These are phyloP conservation scores for Miamiensis avidus DNA, from an alignment of 169 alveolate species.

Conservation along the genomic window DNA sequence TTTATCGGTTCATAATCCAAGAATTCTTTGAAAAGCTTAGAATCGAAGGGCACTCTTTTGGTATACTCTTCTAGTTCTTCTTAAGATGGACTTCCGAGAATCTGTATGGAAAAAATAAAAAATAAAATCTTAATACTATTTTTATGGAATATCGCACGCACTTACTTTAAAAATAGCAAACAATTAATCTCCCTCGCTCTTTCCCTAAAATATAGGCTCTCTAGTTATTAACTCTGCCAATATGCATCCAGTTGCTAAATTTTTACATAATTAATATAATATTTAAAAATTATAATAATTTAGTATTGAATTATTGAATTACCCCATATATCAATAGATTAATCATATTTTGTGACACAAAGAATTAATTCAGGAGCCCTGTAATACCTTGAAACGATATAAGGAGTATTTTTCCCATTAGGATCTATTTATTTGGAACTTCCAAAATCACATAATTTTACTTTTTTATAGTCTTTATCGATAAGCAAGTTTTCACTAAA, in stretches of 20 bases:
- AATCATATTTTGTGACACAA: slow-evolving; percentile 55
- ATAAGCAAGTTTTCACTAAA: slow-evolving; percentile 70
- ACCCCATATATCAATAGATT: slow-evolving; percentile 69
- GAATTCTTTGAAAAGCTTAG: slow-evolving; percentile 37
- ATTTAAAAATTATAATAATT: slow-evolving; percentile 55
- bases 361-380: slow-evolving; percentile 80
- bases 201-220: slow-evolving; percentile 73
- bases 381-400: slow-evolving; percentile 72
- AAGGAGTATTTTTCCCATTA: slow-evolving; percentile 56
- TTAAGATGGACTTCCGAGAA: slow-evolving; percentile 18
- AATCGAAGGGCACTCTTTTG: slow-evolving; percentile 51
- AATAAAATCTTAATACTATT: too few species aligned
- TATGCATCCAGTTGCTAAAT: slow-evolving; percentile 72
- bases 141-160: too few species aligned
- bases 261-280: slow-evolving; percentile 1
- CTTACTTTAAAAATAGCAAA: slow-evolving; percentile 49
- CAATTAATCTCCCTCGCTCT: slow-evolving; percentile 51
- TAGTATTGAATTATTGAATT: slow-evolving; percentile 42
- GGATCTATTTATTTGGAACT: slow-evolving; percentile 48
- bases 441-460: slow-evolving; percentile 82
- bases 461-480: slow-evolving; percentile 50
- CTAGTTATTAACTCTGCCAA: slow-evolving; percentile 62
- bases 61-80: slow-evolving; percentile 28
- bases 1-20: slow-evolving; percentile 33
- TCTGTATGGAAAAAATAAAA: too few species aligned